phyloP scores from a whole-genome alignment of 768 basidiomycete species.

The Kwoniella botswanensis region DNA sequence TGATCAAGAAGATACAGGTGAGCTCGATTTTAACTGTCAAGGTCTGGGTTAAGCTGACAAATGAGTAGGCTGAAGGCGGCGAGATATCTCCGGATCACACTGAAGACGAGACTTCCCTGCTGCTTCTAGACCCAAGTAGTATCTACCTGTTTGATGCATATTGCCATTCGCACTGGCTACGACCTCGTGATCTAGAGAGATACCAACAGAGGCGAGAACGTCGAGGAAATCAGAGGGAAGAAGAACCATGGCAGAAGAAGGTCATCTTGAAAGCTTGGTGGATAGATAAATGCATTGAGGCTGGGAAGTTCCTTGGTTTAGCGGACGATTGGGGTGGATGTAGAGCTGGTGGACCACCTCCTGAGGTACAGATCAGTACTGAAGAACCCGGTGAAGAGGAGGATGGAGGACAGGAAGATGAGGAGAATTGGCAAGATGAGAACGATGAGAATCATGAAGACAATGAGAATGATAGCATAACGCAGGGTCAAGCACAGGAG shows the following conservation, averaged over 20 bases:
- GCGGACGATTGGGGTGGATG: slow-evolving; percentile 43
- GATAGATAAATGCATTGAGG: slow-evolving; percentile 33
- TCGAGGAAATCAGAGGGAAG: not conserved
- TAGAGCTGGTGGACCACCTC: slow-evolving; percentile 35
- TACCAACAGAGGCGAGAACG: not conserved
- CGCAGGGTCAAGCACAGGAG: not conserved
- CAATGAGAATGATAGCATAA: not conserved
- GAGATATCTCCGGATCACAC: slow-evolving; percentile 19
- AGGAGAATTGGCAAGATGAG: not conserved
- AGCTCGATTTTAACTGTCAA: not conserved
- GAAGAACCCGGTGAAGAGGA: not conserved
- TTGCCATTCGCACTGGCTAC: slow-evolving; percentile 44
- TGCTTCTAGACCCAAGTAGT: slow-evolving; percentile 31
- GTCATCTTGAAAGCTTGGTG: slow-evolving; percentile 40
- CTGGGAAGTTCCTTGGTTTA: slow-evolving; percentile 37
- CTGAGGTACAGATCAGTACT: slow-evolving; percentile 2
- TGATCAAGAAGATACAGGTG: slow-evolving; percentile 24
- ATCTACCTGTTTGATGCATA: slow-evolving; percentile 33
- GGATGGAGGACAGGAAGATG: not conserved
- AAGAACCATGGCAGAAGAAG: slow-evolving; percentile 37
- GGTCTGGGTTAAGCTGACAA: not conserved
- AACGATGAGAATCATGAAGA: not conserved
- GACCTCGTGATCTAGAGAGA: not conserved
- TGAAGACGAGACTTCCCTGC: slow-evolving; percentile 16
- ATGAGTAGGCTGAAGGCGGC: slow-evolving; percentile 16